phyloP scores from a whole-genome alignment of 768 basidiomycete genomes.

The Leccinum aurantiacum region DNA sequence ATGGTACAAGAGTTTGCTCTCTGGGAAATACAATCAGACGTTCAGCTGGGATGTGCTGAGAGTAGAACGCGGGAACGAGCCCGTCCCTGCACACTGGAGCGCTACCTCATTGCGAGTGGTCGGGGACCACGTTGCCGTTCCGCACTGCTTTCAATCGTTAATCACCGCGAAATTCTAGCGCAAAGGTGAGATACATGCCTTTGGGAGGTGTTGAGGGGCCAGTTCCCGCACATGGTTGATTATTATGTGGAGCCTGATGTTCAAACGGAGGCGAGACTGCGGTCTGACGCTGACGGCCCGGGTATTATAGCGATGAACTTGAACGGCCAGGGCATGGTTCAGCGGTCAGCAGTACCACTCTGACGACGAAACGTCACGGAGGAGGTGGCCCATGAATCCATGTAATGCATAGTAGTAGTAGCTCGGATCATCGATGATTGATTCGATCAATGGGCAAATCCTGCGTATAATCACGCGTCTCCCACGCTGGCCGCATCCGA shows the following conservation, averaged over 20 bases:
- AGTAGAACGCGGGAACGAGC: background rate
- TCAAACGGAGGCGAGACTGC: background rate
- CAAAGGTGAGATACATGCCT: background rate
- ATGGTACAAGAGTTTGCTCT: constrained; percentile 8
- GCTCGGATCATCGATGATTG: background rate
- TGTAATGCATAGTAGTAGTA: background rate
- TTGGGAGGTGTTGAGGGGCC: background rate
- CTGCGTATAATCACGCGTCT: background rate
- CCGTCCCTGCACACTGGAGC: background rate
- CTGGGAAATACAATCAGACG: background rate
- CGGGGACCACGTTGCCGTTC: constrained; percentile 4
- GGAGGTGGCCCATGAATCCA: background rate
- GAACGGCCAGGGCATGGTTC: background rate
- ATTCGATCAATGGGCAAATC: background rate
- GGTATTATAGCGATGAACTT: background rate
- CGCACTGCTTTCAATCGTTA: background rate
- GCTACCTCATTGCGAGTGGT: background rate
- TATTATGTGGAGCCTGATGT: background rate
- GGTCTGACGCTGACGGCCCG: too few species aligned
- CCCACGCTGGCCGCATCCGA: background rate
- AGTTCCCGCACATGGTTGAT: background rate
- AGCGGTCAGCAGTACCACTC: background rate
- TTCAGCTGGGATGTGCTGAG: background rate
- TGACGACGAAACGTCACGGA: background rate
- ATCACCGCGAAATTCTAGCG: background rate